These are phyloP conservation scores for Purpureocillium takamizusanense DNA, from an alignment of 2,329 filamentous ascomycete species.

Conservation along the genomic window DNA sequence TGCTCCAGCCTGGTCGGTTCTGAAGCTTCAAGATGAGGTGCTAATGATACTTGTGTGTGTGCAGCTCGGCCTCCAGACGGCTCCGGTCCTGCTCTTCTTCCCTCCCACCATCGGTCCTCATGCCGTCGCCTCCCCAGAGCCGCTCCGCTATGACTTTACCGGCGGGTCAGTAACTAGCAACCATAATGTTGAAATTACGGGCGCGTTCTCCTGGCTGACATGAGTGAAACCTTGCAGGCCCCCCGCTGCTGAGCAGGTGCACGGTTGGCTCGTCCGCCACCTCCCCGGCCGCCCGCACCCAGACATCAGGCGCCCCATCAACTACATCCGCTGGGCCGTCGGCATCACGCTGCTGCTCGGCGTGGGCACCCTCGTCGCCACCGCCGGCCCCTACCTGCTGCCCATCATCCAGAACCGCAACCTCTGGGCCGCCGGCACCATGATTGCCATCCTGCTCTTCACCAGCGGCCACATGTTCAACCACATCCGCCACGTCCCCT, in stretches of 20 bases:
- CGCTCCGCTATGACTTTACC: constrained; percentile 77
- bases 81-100: constrained; percentile 82
- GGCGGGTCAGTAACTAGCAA: constrained; percentile 49
- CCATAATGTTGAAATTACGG: background rate
- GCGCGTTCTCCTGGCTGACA: background rate
- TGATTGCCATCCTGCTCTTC: constrained; percentile 86
- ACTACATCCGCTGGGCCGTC: constrained; percentile 69
- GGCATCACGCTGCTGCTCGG: constrained; percentile 62
- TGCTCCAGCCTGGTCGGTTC: constrained; percentile 11
- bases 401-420: constrained; percentile 85
- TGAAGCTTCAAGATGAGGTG: too few species aligned
- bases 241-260: constrained; percentile 67
- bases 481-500: constrained; percentile 92
- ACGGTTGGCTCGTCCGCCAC: constrained; percentile 69
- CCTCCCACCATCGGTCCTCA: constrained; percentile 75
- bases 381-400: constrained; percentile 69
- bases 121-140: constrained; percentile 59
- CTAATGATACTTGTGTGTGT: too few species aligned
- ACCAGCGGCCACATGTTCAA: constrained; percentile 99
- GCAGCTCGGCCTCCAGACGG: constrained; percentile 87
- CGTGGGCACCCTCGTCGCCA: constrained; percentile 55
- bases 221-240: constrained; percentile 43
- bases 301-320: constrained; percentile 71
- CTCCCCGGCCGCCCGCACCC: constrained; percentile 73
- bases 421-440: constrained; percentile 81